A percentile compares a stretch with the other conserved stretches of the same genome.
These are phyloP conservation scores for Babesia ovis DNA, from an alignment of 169 alveolate genomes.

Conservation along the genomic window DNA sequence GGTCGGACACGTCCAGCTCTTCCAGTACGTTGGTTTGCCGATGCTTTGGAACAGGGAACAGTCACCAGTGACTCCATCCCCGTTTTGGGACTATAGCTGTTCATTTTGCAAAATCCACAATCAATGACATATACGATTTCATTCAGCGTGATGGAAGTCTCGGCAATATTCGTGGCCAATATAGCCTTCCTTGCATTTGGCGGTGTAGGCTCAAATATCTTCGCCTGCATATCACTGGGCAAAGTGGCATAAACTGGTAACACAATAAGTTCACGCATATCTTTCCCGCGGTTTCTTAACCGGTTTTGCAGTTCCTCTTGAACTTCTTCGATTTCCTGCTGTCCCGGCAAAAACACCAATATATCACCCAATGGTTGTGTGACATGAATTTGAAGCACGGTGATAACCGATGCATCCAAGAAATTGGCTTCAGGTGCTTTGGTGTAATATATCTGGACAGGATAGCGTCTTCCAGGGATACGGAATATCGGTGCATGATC, in stretches of 20 bases:
- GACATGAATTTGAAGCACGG: conserved; percentile 98
- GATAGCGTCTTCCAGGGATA: conserved; percentile 96
- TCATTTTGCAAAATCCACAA: conserved; percentile 98
- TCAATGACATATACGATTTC: conserved; percentile 96
- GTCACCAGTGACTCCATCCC: conserved; percentile 96
- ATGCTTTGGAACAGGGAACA: conserved; percentile 98
- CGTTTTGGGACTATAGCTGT: conserved; percentile 96
- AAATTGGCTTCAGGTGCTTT: conserved; percentile 99
- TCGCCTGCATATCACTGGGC: conserved; percentile 98
- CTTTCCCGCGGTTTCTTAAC: conserved; percentile 89
- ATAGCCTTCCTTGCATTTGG: conserved; percentile 94
- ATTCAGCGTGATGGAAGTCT: conserved; percentile 98
- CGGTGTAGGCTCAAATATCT: conserved; percentile 95
- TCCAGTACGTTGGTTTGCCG: conserved; percentile 99
- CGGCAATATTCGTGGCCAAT: conserved; percentile 98
- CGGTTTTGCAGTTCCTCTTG: conserved; percentile 85
- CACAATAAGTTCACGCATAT: conserved; percentile 91
- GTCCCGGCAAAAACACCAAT: conserved; percentile 98
- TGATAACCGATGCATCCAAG: conserved; percentile 96
- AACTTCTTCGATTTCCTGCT: conserved; percentile 95
- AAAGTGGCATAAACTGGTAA: conserved; percentile 96
- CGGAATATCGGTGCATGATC: conserved; percentile 93
- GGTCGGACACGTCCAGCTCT: conserved; percentile 99
- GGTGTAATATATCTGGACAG: conserved; percentile 97
- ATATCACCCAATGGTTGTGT: conserved; percentile 99